These are phyloP conservation scores for Colletotrichum sansevieriae DNA, from an alignment of 2,329 filamentous ascomycete genomes.

Conservation along the genomic window DNA sequence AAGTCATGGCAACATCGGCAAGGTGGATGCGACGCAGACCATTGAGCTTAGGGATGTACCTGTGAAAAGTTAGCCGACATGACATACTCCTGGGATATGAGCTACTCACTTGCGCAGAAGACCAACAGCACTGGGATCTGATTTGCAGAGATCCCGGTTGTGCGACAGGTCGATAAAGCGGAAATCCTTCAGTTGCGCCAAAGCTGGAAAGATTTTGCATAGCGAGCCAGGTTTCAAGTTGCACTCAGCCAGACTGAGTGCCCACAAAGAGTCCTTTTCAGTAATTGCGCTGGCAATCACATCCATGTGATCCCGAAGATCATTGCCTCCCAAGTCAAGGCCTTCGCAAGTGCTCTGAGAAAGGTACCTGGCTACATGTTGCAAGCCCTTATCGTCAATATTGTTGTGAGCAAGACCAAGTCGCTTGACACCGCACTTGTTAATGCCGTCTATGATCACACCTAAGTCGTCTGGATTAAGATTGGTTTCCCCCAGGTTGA, in stretches of 20 bases:
- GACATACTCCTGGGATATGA: background rate
- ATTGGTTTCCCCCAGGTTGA: conserved; percentile 85
- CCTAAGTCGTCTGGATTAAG: conserved; percentile 79
- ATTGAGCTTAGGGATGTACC: conserved; percentile 83
- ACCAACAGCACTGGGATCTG: conserved; percentile 78
- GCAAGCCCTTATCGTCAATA: conserved; percentile 79
- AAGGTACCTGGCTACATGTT: conserved; percentile 82
- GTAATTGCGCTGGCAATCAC: conserved; percentile 65
- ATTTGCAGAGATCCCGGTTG: conserved; percentile 83
- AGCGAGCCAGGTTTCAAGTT: conserved; percentile 81
- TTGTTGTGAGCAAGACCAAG: conserved; percentile 87
- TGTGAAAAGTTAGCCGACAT: conserved; percentile 46
- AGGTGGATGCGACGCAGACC: conserved; percentile 88
- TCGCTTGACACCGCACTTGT: conserved; percentile 80
- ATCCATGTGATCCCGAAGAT: conserved; percentile 70
- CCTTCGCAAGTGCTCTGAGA: conserved; percentile 84
- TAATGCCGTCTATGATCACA: conserved; percentile 84
- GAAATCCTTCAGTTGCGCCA: conserved; percentile 78
- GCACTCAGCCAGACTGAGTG: conserved; percentile 88
- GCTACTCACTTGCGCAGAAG: conserved; percentile 78
- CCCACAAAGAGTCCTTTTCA: conserved; percentile 75
- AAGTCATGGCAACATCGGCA: conserved; percentile 83
- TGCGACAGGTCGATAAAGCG: conserved; percentile 94
- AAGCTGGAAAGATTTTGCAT: conserved; percentile 79
- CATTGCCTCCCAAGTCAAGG: conserved; percentile 89